Base-by-base conservation (phyloP, 495 filamentous ascomycete genomes). In the Lophiostoma macrostomum region DNA sequence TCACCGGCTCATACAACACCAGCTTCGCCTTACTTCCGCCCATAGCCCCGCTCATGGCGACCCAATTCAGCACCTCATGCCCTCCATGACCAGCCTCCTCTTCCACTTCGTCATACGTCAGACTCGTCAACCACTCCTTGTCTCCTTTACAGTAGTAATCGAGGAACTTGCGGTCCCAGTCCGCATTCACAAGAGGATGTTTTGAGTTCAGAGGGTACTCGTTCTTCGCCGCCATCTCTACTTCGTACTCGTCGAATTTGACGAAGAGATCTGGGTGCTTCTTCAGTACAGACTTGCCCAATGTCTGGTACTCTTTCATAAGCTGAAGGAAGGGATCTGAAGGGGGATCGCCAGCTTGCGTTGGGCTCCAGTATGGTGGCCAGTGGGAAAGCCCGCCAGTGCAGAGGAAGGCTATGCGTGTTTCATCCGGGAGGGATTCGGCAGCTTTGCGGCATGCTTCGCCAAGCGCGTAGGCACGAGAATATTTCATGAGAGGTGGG, bases 151-250 rank as follows among this genome's bases (percentile, higher is more conserved):
- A 51, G n/a, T 28, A 41, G 3, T 40, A 28, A 19, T 51, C 47
- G 4, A 51, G 25, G 18, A 51, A 51, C 47, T 41, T 41, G 12
- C 16, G 13, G 22, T 51, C 47, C 47, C 47, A 51, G 22, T 51
- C 47, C 8, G 12, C 24, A 25, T 41, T 51, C 1, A 51, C 47
- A 4, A 51, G 19, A 7, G 47, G 47, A 18, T 40, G 34, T 19
- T 40, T 40, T 7, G 34, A 40, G 24, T 51, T 51, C 16, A 51
- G 32, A 23, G 47, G 47, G 20, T 51, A 51, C 36, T 51, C 47
- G n/a, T 51, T 51, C 19, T 51, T 51, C 47, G 39, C 29, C 35
- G 47, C 47, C 47, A 51, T 51, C 47, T 51, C 47, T 20, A 51
- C 23, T 18, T 51, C 47, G 27, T 51, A 51, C 4, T 51, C 47